phyloP scores from a whole-genome alignment of 73 alveolate genomes.

The Tetrahymena malaccensis region DNA sequence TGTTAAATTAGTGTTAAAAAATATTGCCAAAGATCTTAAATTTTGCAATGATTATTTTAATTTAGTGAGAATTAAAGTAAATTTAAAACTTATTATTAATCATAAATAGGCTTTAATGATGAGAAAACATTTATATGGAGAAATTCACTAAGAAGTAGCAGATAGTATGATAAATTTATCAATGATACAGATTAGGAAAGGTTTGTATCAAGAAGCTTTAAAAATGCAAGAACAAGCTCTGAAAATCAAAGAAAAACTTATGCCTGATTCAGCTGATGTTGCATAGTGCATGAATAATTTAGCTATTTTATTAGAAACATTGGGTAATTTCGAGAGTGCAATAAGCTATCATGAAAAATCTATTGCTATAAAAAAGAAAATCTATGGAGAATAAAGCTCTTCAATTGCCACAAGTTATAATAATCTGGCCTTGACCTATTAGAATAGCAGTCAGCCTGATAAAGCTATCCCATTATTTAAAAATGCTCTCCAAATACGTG shows the following conservation, averaged over 20 bases:
- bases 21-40: no score
- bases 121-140: background rate
- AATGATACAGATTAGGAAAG: background rate
- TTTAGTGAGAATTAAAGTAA: no score
- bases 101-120: background rate
- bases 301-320: background rate
- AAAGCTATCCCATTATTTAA: background rate
- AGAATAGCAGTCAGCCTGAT: background rate
- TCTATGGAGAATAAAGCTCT: background rate
- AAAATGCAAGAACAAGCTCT: background rate
- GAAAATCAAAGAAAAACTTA: background rate
- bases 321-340: background rate
- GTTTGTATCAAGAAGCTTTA: background rate
- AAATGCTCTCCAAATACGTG: background rate
- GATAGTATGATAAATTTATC: background rate
- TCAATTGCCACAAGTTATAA: background rate
- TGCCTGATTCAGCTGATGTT: background rate
- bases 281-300: background rate
- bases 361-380: background rate
- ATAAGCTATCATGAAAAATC: background rate
- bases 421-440: background rate
- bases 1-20: no score
- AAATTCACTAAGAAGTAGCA: background rate
- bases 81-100: background rate
- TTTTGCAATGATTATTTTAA: no score